Evolutionary conservation across 2,329 filamentous ascomycete genomes (phyloP), one percentile per base, ranked within the genome.

Genomic region (Diaporthe destruens): DNA sequence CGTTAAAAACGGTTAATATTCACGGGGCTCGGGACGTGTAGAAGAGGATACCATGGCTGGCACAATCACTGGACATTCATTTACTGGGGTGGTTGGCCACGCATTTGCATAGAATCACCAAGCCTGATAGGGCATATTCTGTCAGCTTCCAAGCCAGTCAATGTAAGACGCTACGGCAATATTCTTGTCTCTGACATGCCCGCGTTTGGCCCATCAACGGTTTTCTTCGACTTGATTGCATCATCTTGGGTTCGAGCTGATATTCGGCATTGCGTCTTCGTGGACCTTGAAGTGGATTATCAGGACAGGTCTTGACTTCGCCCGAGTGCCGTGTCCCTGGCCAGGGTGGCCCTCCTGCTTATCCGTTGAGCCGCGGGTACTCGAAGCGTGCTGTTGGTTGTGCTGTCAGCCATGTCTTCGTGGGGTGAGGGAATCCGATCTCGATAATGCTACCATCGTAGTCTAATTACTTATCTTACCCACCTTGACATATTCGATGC

Each of bases 91-190:
- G 44, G 32, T 34, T 23, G 32, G 47, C 16, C 51, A 34, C 44
- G n/a, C 32, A 53, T 66, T 36, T 53, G 61, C 61, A 53, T 66
- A 66, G 44, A 53, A n/a, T 53, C 20, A 18, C 12, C n/a, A 39
- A 4, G 47, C n/a, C 61, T 12, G 12, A 53, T 4, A 6, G 23
- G 44, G 61, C 47, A 34, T 66, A 20, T 12, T n/a, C n/a, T 12
- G 25, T 53, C 32, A 18, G 32, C 32, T 53, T 20, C 6, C 20
- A 53, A 16, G n/a, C n/a, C 7, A 20, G 4, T 32, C 47, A 49
- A 6, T 39, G 12, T 20, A 25, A 18, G 9, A 23, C 14, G 44
- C 6, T 23, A 36, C 12, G 59, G 18, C 12, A 39, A 25, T 36
- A 23, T n/a, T n/a, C 2, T 51, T 36, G 25, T 47, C 23, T 23